A percentile compares a stretch with the other conserved stretches of the same genome.
These are phyloP conservation scores for Cylindrotheca fusiformis DNA, from an alignment of 108 stramenopile species.

Conservation along the genomic window DNA sequence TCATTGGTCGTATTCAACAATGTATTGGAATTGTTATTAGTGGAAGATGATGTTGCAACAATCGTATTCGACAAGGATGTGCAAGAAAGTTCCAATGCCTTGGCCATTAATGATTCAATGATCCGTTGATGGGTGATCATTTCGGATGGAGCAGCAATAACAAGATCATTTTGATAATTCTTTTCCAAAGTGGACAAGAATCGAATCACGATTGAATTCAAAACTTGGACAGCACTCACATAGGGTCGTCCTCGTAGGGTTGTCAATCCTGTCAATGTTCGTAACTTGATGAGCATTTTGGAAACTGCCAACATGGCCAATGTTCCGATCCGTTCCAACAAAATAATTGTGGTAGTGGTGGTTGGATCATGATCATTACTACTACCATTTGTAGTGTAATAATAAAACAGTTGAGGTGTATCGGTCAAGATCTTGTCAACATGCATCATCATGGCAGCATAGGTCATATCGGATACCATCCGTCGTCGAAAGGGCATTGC, in stretches of 20 bases:
- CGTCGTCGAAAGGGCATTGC: slow-evolving; percentile 45
- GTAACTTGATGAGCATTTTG: slow-evolving; percentile 24
- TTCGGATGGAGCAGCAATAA: neutral
- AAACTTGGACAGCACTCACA: slow-evolving; percentile 52
- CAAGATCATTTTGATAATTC: neutral
- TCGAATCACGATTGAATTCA: slow-evolving; percentile 59
- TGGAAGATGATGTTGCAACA: slow-evolving; percentile 29
- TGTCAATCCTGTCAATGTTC: slow-evolving; percentile 20
- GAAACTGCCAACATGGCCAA: slow-evolving; percentile 32
- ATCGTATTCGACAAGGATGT: slow-evolving; percentile 38
- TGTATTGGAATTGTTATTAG: slow-evolving; percentile 12
- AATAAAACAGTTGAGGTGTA: slow-evolving; percentile 41
- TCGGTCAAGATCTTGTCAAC: slow-evolving; percentile 59
- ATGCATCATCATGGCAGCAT: slow-evolving; percentile 36
- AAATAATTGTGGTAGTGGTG: no score
- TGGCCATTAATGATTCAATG: slow-evolving; percentile 29
- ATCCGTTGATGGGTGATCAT: neutral
- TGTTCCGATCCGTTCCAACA: slow-evolving; percentile 27
- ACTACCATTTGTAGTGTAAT: neutral
- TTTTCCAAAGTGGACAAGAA: slow-evolving; percentile 21
- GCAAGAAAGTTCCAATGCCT: slow-evolving; percentile 39
- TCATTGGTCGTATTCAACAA: slow-evolving; percentile 15
- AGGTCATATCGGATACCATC: slow-evolving; percentile 46
- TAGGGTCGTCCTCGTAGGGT: slow-evolving; percentile 28
- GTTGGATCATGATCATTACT: no score